Evolutionary conservation across 148 eudicot species (phyloP), one percentile per base, ranked within the genome.

Genomic region (Rhododendron ovatum): DNA sequence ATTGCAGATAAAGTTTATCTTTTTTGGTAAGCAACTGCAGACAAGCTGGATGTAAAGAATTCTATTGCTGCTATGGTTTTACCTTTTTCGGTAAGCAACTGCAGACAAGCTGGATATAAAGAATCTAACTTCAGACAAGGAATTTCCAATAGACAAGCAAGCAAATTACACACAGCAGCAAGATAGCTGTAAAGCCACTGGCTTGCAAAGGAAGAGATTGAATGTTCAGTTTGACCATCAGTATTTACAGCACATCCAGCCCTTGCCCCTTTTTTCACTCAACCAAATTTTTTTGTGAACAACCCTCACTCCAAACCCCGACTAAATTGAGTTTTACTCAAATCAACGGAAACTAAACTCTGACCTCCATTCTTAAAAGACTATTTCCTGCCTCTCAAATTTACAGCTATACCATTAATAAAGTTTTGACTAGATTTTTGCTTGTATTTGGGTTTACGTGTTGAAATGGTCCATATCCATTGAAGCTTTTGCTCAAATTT

Each of bases 91-190:
- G 33, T 26, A 67, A 26, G 33, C 28, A 67, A 67, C 71, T 12
- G 76, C 76, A 13, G 76, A 30, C 35, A 97, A 87, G 95, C 98
- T 98, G 93, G 91, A 86, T 15, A 73, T 35, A 28, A 37, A 39
- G 73, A 67, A 67, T 26, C 35, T 24, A 79, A 51, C 69, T 67
- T 39, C 84, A 80, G 26, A 48, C 37, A 3, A 11, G 35, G 74
- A 67, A 67, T 28, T 26, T 67, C 33, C 74, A 20, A 26, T 67
- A 26, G 15, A 26, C 74, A 67, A 67, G 74, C 74, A 67, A 67
- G 33, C 33, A 67, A 26, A 67, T 85, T 92, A 83, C 98, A 96
- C 65, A 95, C 98, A 39, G 99, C 98, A 37, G 88, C 98, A 65
- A 96, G 73, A 65, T 65, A n/a, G 74, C 74, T 67, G 74, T 67